These are phyloP conservation scores for Dichotomopilus funicola DNA, from an alignment of 2,329 filamentous ascomycete species.

Conservation along the genomic window DNA sequence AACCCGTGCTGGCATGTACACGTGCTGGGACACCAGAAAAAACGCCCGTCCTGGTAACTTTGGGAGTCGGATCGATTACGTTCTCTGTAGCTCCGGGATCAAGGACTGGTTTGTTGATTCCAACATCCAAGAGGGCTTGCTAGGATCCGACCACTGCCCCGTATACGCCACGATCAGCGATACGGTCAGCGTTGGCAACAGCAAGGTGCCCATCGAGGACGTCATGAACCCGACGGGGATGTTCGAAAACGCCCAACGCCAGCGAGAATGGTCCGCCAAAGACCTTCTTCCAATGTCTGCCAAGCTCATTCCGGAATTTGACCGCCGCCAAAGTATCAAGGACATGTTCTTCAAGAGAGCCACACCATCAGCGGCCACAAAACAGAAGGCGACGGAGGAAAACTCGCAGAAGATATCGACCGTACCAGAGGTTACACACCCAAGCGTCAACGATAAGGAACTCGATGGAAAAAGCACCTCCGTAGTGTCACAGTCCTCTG, in stretches of 20 bases:
- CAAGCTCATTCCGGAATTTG: constrained; percentile 80
- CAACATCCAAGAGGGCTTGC: constrained; percentile 86
- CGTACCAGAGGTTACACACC: background rate
- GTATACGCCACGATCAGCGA: constrained; percentile 74
- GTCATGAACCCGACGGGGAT: constrained; percentile 70
- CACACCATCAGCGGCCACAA: constrained; percentile 19
- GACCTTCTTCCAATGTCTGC: constrained; percentile 70
- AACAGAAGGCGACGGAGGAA: constrained; percentile 10
- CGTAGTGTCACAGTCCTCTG: background rate
- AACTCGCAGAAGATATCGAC: background rate
- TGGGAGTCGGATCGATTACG: constrained; percentile 87
- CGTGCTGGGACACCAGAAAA: constrained; percentile 91
- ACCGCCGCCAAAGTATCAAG: constrained; percentile 75
- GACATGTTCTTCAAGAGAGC: constrained; percentile 78
- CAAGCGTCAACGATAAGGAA: background rate
- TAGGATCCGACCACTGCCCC: constrained; percentile 95
- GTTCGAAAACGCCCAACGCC: constrained; percentile 60
- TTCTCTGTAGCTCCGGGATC: constrained; percentile 75
- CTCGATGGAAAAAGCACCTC: background rate
- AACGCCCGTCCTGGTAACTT: constrained; percentile 95
- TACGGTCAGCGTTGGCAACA: constrained; percentile 44
- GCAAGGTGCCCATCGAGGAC: constrained; percentile 54
- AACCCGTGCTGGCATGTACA: constrained; percentile 81
- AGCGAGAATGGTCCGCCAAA: constrained; percentile 59
- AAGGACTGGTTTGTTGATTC: constrained; percentile 72